Base-by-base conservation (phyloP, 176 grass and related monocot species). In the Oryza meyeriana region DNA sequence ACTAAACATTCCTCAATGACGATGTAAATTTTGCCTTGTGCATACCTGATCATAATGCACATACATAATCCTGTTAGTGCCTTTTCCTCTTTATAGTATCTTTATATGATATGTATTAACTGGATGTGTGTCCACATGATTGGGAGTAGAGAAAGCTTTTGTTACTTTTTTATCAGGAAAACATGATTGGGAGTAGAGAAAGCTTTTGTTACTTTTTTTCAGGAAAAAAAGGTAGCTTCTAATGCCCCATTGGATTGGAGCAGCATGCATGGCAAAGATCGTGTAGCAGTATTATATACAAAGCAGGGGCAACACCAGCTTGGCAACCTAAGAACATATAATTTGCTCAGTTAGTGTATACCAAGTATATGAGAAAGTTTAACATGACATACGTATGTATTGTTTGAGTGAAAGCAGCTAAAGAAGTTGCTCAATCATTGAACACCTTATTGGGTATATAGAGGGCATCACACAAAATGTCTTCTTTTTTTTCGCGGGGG, bases 361-460 rank as follows among this genome's bases (percentile, higher is more conserved):
- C 17, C 36, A 47, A 14, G 8, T 73, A 27, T 22, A 74, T 72
- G 38, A 41, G 59, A 67, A 58, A 66, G 25, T 10, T 66, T 31
- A 16, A 22, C 32, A 17, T 1, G 12, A 40, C 38, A 33, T 33
- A n/a, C n/a, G n/a, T 33, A 72, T 32, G 42, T 71, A 58, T 20
- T 63, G n/a, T 68, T 75, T 29, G 24, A 82, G 12, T 71, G 72
- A 64, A 25, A 82, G 32, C 42, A 71, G 34, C 73, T 71, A 65
- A 88, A 88, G 31, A 67, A 72, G 17, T 26, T 55, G 59, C 67
- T 59, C 75, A 83, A 84, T 36, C 22, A 84, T 73, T 88, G 66
- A 72, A 83, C 74, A 72, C 31, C 36, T 33, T 33, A 33, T 33
- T 33, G 32, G 32, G 32, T 33, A 33, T 33, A 33, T 33, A 33